A percentile compares a stretch with the other conserved stretches of the same genome.
Evolutionary conservation across 2,329 filamentous ascomycete species (phyloP).

Genomic region (Pleurostoma richardsiae): DNA sequence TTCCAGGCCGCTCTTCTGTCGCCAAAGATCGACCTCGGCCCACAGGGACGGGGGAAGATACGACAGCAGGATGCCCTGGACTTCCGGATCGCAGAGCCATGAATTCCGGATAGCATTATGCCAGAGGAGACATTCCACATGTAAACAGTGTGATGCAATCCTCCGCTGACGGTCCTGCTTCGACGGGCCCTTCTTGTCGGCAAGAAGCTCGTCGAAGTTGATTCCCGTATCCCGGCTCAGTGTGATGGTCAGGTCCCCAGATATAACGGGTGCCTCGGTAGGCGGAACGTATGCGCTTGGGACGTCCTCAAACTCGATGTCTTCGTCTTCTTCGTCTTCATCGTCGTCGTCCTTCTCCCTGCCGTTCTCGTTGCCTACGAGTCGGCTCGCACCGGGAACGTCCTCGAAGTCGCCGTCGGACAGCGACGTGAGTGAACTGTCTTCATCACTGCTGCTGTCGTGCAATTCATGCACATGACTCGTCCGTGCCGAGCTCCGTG

Average conservation of each 20-base stretch:
- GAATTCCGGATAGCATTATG: slow-evolving; percentile 83
- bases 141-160: slow-evolving; percentile 76
- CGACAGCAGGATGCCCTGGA: slow-evolving; percentile 72
- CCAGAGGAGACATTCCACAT: slow-evolving; percentile 83
- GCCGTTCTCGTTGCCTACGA: no score
- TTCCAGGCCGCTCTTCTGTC: slow-evolving; percentile 57
- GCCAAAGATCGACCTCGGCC: slow-evolving; percentile 71
- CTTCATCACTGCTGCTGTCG: slow-evolving; percentile 38
- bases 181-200: slow-evolving; percentile 74
- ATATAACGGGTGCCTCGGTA: slow-evolving; percentile 40
- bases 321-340: slow-evolving; percentile 53
- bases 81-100: slow-evolving; percentile 73
- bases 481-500: slow-evolving; percentile 30
- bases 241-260: slow-evolving; percentile 70
- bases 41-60: slow-evolving; percentile 64
- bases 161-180: slow-evolving; percentile 80
- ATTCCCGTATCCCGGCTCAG: slow-evolving; percentile 55
- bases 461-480: slow-evolving; percentile 33
- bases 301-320: slow-evolving; percentile 60
- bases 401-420: slow-evolving; percentile 56
- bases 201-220: slow-evolving; percentile 55
- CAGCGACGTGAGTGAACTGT: slow-evolving; percentile 46
- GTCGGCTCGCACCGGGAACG: slow-evolving; percentile 23
- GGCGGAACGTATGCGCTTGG: slow-evolving; percentile 28
- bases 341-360: slow-evolving; percentile 32